A percentile compares a stretch with the other conserved stretches of the same genome.
Conservation (phyloP, 2,329 filamentous ascomycete genomes). For the Seiridium cupressi region DNA sequence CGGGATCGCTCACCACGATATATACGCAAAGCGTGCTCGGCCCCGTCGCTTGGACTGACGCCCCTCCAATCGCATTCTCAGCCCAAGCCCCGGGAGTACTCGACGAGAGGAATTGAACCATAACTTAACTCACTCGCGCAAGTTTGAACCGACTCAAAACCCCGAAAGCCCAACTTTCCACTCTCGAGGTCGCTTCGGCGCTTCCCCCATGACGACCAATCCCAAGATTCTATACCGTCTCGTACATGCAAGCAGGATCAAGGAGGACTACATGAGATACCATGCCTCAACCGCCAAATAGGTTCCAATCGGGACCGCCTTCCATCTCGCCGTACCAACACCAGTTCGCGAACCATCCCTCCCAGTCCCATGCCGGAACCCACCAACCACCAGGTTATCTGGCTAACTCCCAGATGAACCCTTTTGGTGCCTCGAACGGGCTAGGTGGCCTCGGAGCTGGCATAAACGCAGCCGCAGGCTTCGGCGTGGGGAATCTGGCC, state of each 20-base stretch:
- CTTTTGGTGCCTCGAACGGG: constrained; percentile 57
- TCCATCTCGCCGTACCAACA: constrained; percentile 46
- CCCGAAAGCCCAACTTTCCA: background rate
- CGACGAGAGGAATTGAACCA: background rate
- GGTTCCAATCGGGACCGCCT: constrained; percentile 44
- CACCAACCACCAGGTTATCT: constrained; percentile 66
- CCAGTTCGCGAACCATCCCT: constrained; percentile 54
- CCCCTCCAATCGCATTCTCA: background rate
- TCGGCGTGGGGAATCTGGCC: constrained; percentile 40
- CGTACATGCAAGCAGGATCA: constrained; percentile 9
- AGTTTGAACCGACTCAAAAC: background rate
- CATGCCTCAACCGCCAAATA: constrained; percentile 40
- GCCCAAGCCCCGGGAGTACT: background rate
- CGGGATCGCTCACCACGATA: background rate
- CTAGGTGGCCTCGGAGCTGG: constrained; percentile 56
- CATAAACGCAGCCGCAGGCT: constrained; percentile 45
- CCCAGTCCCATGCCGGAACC: constrained; percentile 38
- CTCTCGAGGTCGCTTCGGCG: constrained; percentile 9
- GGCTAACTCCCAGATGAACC: constrained; percentile 63
- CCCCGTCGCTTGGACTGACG: background rate
- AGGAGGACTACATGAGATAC: constrained; percentile 6
- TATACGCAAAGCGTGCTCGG: background rate
- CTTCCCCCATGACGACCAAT: constrained; percentile 12
- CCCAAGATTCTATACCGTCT: constrained; percentile 1
- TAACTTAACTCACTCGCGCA: background rate